Percentiles rank a stretch among this genome's conserved stretches.
Conservation (phyloP, 805 yeast species). For the Candida patagonica region DNA sequence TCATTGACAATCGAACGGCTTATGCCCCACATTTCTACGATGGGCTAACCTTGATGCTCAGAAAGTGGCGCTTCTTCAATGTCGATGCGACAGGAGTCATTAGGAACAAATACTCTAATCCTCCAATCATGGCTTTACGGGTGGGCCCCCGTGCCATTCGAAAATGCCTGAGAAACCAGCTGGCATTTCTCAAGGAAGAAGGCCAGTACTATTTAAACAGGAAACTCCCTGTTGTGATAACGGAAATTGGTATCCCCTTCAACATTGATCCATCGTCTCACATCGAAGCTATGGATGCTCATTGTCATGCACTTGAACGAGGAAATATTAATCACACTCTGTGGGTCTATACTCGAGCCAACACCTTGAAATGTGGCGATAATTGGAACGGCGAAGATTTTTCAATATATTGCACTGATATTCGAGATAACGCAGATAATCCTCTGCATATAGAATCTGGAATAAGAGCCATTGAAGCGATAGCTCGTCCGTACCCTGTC, state of each 20-base stretch:
- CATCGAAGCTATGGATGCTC: conserved; percentile 71
- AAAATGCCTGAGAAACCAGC: conserved; percentile 57
- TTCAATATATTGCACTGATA: conserved; percentile 70
- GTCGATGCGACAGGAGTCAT: conserved; percentile 82
- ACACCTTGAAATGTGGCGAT: conserved; percentile 78
- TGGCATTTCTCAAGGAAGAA: conserved; percentile 54
- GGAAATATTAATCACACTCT: conserved; percentile 61
- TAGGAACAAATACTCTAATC: conserved; percentile 63
- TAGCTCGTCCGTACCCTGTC: conserved; percentile 60
- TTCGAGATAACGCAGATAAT: conserved; percentile 19
- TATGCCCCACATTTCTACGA: conserved; percentile 86
- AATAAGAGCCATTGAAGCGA: conserved; percentile 52
- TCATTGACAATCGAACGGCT: conserved; percentile 55
- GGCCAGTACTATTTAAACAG: conserved; percentile 48
- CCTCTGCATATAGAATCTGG: conserved; percentile 6
- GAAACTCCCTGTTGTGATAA: conserved; percentile 59
- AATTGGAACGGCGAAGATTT: conserved; percentile 89
- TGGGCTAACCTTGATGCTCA: conserved; percentile 83
- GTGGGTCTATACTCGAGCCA: conserved; percentile 72
- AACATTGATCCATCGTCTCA: conserved; percentile 83
- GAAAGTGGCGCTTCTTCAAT: conserved; percentile 71
- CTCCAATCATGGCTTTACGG: conserved; percentile 48
- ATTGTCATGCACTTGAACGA: conserved; percentile 67
- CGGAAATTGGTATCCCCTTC: conserved; percentile 92
- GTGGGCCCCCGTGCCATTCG: conserved; percentile 71